These are phyloP conservation scores for Hysterangium stoloniferum DNA, from an alignment of 768 basidiomycete genomes.

Conservation along the genomic window DNA sequence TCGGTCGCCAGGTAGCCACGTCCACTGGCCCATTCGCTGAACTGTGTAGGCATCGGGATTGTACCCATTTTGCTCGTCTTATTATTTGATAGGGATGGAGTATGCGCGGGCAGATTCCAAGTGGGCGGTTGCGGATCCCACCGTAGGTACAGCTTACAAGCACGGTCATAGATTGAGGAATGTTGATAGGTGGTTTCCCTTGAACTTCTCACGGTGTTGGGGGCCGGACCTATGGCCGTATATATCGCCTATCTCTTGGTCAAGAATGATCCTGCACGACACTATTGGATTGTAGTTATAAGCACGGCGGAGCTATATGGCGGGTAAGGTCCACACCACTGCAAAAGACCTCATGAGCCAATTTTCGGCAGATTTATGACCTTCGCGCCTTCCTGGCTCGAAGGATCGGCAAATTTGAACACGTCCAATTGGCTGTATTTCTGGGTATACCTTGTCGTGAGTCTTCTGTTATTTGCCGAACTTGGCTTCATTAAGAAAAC, in stretches of 20 bases:
- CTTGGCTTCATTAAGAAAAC: background rate
- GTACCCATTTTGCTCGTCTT: background rate
- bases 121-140: constrained; percentile 75
- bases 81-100: constrained; percentile 48
- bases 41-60: constrained; percentile 47
- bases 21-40: constrained; percentile 63
- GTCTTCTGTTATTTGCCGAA: constrained; percentile 22
- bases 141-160: constrained; percentile 20
- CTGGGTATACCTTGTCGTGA: constrained; percentile 75
- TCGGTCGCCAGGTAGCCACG: constrained; percentile 65
- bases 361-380: constrained; percentile 63
- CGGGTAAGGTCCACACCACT: constrained; percentile 36
- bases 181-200: constrained; percentile 51
- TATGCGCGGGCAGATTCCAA: constrained; percentile 74
- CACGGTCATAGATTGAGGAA: background rate
- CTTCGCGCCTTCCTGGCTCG: constrained; percentile 82
- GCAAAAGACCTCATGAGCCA: constrained; percentile 10
- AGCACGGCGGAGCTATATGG: constrained; percentile 75
- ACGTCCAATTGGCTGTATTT: constrained; percentile 63
- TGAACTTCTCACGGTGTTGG: constrained; percentile 74
- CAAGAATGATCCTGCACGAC: constrained; percentile 50
- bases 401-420: constrained; percentile 62
- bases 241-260: constrained; percentile 63
- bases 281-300: constrained; percentile 73
- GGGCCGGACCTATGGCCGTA: constrained; percentile 63